Base-by-base conservation (phyloP, 2,329 filamentous ascomycete species). In the Aspergillus sojae region DNA sequence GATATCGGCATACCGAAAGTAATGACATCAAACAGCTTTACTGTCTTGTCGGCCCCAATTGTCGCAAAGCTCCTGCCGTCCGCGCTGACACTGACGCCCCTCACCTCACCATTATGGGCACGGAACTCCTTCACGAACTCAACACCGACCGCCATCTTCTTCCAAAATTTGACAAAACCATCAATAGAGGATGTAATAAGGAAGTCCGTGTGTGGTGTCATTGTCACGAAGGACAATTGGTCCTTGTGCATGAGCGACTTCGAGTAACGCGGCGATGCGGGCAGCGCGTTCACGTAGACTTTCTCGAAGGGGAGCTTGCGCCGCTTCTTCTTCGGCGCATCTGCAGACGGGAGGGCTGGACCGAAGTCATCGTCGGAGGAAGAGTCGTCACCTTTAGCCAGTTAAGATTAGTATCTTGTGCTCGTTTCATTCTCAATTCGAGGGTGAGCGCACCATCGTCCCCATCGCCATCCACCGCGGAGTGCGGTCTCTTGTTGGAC, bases 81-180 rank as follows among this genome's bases (percentile, higher is more conserved):
- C 46, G 89, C 86, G 79, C 94, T 98, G 67, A 92, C 90, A 43
- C 89, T 95, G 52, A 95, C 92, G 32, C 90, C 91, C 65, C 84
- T 88, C 74, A 98, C 92, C 74, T 96, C 92, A 58, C 92, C 92
- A 62, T 86, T 85, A 79, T 99, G 96, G 9, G 95, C 94, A 74
- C 89, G 90, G 81, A 97, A 99, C 80, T 99, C 94, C 80, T 99
- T 99, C 59, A 98, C 94, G 74, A 99, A 99, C 80, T 99, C 96
- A 63, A 99, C 91, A 0, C 92, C 92, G 39, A 92, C 89, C 1
- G 88, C 89, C 67, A 91, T 87, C 81, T 99, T 99, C 82, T 99
- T 99, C 95, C 95, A 99, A 78, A 99, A 99, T 79, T 99, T 99
- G 70, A 98, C 94, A 0, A 94, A 91, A n/a, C 96, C 96, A 75